Evolutionary conservation across 495 filamentous ascomycete species (phyloP), one percentile per base, ranked within the genome.

Genomic region (Oidiodendron maius): DNA sequence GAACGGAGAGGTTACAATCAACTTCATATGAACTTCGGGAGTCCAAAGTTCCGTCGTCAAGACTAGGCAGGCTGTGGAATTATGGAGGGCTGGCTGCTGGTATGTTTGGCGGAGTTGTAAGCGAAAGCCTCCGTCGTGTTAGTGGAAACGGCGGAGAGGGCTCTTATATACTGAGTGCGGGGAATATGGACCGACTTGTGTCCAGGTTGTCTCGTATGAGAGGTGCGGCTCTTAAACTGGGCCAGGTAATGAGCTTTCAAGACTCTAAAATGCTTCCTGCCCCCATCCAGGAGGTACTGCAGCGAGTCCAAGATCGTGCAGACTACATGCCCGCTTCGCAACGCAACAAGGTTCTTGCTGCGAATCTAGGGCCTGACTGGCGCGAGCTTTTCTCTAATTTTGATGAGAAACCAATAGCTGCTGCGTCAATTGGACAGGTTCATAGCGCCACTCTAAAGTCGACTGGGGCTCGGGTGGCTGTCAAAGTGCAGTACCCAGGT

Each of bases 401-500:
- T 59, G 83, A 94, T 5, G 93, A 97, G 41, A 80, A 86, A 35
- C 93, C 93, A 1, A 87, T 98, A 56, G 93, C 93, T 3, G 93
- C 93, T 13, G 93, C 93, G n/a, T 96, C 91, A 0, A 98, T 98
- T 51, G 93, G 93, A 18, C 93, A 98, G 67, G 93, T 98, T 0
- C 93, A 98, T 67, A 77, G 82, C 38, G 93, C 90, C 1, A 77
- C 79, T 0, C 76, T 98, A n/a, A 81, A 80, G 40, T 83, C 82
- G 4, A 89, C 71, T 44, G 82, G 84, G 34, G 71, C 81, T 48
- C 71, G 74, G 38, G 93, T 98, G 4, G 93, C 91, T 11, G 89
- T 98, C 48, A 98, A 98, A 62, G 81, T 98, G 15, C 93, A 98
- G 66, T 98, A 97, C 61, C 93, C 93, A 3, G 93, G 93, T n/a